phyloP scores from a whole-genome alignment of 2,329 filamentous ascomycete genomes.

The Sarocladium kiliense region DNA sequence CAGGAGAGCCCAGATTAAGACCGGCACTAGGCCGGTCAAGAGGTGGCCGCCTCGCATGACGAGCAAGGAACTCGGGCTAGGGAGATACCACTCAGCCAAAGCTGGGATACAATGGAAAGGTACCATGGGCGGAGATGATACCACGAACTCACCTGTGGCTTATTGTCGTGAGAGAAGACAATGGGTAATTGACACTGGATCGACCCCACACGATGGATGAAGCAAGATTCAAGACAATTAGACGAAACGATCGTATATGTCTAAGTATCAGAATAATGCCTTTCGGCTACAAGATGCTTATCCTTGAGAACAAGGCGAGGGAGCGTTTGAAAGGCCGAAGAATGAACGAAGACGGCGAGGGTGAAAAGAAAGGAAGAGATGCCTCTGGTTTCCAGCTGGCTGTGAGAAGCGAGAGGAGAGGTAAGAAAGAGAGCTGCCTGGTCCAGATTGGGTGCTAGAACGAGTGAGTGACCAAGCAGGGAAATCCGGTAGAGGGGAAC shows the following conservation, averaged over 20 bases:
- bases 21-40: not conserved
- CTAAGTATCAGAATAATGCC: not conserved
- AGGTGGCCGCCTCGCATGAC: not conserved
- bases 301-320: not conserved
- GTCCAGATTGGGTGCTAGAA: not conserved
- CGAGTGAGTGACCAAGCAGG: not conserved
- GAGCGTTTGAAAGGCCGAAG: not conserved
- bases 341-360: not conserved
- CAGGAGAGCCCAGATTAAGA: not conserved
- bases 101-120: no score
- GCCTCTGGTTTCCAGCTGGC: not conserved
- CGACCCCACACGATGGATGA: not conserved
- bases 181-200: not conserved
- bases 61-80: not conserved
- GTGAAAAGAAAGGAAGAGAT: not conserved
- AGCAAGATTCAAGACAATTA: slow-evolving; percentile 1
- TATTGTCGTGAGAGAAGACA: not conserved
- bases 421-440: not conserved
- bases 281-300: not conserved
- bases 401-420: not conserved
- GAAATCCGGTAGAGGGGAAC: not conserved
- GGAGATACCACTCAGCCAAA: not conserved
- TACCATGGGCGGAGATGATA: no score
- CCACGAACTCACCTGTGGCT: not conserved
- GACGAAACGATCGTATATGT: slow-evolving; percentile 1